These are phyloP conservation scores for Lithohypha guttulata DNA, from an alignment of 2,329 filamentous ascomycete species.

Conservation along the genomic window DNA sequence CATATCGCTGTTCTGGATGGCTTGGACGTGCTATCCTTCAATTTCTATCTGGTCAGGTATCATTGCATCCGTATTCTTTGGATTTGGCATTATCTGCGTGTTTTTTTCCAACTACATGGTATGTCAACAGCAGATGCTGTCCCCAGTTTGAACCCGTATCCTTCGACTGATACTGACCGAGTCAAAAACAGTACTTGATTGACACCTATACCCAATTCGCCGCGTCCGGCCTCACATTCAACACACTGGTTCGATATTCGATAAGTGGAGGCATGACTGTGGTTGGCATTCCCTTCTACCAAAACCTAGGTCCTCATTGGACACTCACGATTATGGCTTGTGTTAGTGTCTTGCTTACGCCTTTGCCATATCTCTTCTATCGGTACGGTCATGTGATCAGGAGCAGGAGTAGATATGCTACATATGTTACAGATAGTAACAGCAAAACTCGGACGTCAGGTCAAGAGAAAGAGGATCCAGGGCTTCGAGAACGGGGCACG, in stretches of 20 bases:
- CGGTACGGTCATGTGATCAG: slow-evolving; percentile 28
- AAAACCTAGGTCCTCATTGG: slow-evolving; percentile 30
- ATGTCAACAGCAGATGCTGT: no score
- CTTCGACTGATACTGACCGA: no score
- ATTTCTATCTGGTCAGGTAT: slow-evolving; percentile 42
- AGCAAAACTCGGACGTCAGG: no score
- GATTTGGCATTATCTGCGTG: slow-evolving; percentile 39
- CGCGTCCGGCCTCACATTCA: slow-evolving; percentile 37
- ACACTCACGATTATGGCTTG: slow-evolving; percentile 32
- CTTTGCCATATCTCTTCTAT: slow-evolving; percentile 38
- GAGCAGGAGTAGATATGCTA: slow-evolving; percentile 26
- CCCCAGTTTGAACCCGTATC: no score
- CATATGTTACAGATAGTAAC: no score
- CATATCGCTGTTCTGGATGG: slow-evolving; percentile 48
- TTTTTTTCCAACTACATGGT: slow-evolving; percentile 44
- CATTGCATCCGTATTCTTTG: slow-evolving; percentile 41
- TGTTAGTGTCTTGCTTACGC: slow-evolving; percentile 31
- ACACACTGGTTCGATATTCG: slow-evolving; percentile 34
- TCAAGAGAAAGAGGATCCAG: background rate
- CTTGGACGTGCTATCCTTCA: slow-evolving; percentile 38
- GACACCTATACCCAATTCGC: slow-evolving; percentile 46
- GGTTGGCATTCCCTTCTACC: slow-evolving; percentile 29
- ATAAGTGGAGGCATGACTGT: slow-evolving; percentile 29
- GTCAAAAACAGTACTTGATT: slow-evolving; percentile 53
- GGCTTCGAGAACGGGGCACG: background rate